Base-by-base conservation (phyloP, 805 yeast species). In the Blastobotrys terrestris region DNA sequence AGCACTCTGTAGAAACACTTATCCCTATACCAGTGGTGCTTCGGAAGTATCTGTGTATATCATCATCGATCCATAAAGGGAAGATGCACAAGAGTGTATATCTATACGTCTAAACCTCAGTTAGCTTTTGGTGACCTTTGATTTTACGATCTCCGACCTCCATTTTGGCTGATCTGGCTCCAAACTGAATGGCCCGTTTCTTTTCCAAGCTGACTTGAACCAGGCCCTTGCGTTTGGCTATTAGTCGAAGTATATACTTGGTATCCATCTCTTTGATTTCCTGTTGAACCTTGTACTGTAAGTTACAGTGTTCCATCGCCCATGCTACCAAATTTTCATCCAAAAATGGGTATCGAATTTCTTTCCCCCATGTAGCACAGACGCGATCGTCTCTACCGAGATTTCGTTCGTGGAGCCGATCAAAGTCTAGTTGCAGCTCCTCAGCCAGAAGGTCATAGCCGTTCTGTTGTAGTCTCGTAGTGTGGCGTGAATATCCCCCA, bases 131-230 rank as follows among this genome's bases (percentile, higher is more conserved):
- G 2, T 20, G 22, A 2, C 98, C 98, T 61, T 82, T 85, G 42
- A 78, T 73, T 59, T 81, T 85, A 2, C 91, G 84, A 44, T 85
- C 79, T 1, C 92, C 92, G 2, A 81, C 75, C 56, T 86, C 91
- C 84, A 94, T 81, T 67, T 92, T 95, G 1, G 99, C 99, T 64
- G 96, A 85, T 57, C 86, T 83, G 0, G 98, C 87, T 0, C 99
- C 99, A 67, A 94, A 94, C 64, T 94, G 99, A 55, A 94, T 90
- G 0, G 99, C 99, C 46, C 99, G 74, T 64, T 94, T 94, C 1
- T 85, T 80, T 63, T 94, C 98, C 19, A 74, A 72, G 15, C 81
- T 70, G 0, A 90, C 94, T 65, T 75, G 76, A 0, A 57, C 64
- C 35, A 88, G 64, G 0, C 76, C 77, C 1, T 61, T 46, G 0